These are phyloP conservation scores for Geranium brycei DNA, from an alignment of 345 rosid genomes.

Conservation along the genomic window DNA sequence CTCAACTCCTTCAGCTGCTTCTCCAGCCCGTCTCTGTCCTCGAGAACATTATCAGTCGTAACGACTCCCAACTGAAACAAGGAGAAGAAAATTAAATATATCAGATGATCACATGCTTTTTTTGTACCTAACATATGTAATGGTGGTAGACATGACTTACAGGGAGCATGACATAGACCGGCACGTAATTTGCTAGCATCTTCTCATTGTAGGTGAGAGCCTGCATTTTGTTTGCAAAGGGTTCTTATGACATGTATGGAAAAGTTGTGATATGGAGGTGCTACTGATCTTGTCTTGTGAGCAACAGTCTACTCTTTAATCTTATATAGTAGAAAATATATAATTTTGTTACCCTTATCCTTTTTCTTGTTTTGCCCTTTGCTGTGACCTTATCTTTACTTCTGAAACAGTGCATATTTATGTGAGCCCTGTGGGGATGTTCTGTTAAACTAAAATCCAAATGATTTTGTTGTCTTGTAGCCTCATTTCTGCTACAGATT, in stretches of 20 bases:
- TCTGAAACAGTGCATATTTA: neutral
- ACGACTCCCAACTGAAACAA: constrained; percentile 47
- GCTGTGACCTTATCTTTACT: neutral
- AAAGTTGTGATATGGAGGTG: too few species aligned
- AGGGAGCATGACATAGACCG: constrained; percentile 75
- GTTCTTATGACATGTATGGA: neutral
- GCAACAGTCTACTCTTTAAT: too few species aligned
- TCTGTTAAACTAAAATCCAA: neutral
- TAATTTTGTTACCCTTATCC: too few species aligned
- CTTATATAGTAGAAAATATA: too few species aligned
- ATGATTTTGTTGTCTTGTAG: neutral
- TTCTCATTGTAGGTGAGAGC: constrained; percentile 21
- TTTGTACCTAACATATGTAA: neutral
- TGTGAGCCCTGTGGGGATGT: neutral
- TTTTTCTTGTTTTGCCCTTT: too few species aligned
- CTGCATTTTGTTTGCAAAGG: constrained; percentile 20
- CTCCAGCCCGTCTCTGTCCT: constrained; percentile 24
- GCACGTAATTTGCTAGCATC: constrained; percentile 59
- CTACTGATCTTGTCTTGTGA: too few species aligned
- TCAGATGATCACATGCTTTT: neutral
- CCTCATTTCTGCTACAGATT: neutral
- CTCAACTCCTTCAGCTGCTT: constrained; percentile 51
- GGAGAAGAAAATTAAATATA: neutral
- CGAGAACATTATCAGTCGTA: constrained; percentile 39
- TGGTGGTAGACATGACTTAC: constrained; percentile 26